Evolutionary conservation across 305 asterid species (phyloP), one percentile per base, ranked within the genome.

Genomic region (Solanum hybrid): DNA sequence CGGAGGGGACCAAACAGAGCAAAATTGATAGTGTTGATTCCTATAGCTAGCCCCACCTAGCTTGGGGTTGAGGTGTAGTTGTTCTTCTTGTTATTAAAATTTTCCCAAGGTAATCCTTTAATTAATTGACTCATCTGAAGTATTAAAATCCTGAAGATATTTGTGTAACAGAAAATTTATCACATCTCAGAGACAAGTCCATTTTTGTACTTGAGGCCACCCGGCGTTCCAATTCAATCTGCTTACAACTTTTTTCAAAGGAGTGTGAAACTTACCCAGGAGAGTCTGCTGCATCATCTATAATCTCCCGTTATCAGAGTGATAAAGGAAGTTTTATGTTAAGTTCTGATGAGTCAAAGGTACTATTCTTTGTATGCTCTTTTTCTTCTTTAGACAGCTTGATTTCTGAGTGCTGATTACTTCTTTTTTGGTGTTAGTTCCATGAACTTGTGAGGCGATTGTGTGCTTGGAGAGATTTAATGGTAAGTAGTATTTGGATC

Each of bases 381-480:
- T 37, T 87, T 88, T 76, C 40, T 75, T 37, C 71, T 35, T 72
- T 88, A 26, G 51, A 88, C 88, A 76, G 89, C 72, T 89, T 87
- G 78, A 80, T 81, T 92, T 89, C 91, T 36, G 66, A 34, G 89
- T 77, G 73, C 56, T 80, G 78, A 87, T 91, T 15, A 45, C 38
- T 64, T 56, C 76, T 13, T 64, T 75, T 66, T 77, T 77, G 77
- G 89, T 45, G 19, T 92, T 93, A 96, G 98, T 96, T 95, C 93
- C 99, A 96, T 96, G 98, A 93, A 85, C 93, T 90, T 86, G 98
- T 96, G 91, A 93, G 98, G 87, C 91, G 92, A 84, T 90, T 97
- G 88, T 97, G 99, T 91, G 90, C 96, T 88, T 97, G 99, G 99
- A 95, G 99, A 93, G 99, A 97, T 91, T 86, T 96, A 91, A 95